Evolutionary conservation across 139 green algal species (phyloP).

Genomic region (Edaphochlamys debaryana): DNA sequence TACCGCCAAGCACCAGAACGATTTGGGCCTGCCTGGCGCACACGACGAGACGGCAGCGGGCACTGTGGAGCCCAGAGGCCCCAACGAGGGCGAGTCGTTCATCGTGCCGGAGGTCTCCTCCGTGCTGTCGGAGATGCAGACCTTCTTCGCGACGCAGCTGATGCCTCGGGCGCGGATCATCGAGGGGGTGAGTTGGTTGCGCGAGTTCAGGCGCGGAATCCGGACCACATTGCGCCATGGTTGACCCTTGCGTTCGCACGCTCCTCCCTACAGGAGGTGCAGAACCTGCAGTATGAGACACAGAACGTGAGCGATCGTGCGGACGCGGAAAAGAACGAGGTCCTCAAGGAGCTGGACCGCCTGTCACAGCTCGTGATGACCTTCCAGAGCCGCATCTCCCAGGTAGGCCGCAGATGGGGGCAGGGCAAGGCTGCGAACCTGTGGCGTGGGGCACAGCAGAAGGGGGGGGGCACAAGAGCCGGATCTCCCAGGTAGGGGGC

Average conservation of each 20-base stretch:
- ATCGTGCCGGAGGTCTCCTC: slow-evolving; percentile 6
- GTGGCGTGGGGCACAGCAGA: neutral
- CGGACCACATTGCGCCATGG: neutral
- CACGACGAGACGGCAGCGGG: too few relatives aligned
- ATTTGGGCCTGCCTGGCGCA: too few relatives aligned
- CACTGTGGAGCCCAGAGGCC: too few relatives aligned
- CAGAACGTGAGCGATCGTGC: slow-evolving; percentile 3
- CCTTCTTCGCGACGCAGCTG: neutral
- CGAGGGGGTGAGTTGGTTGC: neutral
- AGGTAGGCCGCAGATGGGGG: too few relatives aligned
- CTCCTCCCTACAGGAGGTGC: neutral
- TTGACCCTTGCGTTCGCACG: neutral
- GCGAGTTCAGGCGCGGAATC: neutral
- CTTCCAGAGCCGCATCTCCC: slow-evolving; percentile 20
- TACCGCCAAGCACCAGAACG: too few relatives aligned
- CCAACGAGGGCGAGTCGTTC: neutral
- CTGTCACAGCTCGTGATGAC: slow-evolving; percentile 6
- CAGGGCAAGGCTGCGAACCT: too few relatives aligned
- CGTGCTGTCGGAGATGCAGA: neutral
- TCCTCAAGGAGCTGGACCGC: slow-evolving; percentile 9
- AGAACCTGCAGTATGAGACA: neutral
- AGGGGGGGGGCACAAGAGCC: neutral
- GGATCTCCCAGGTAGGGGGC: too few relatives aligned
- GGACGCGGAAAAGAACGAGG: slow-evolving; percentile 13
- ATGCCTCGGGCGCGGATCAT: neutral